Base-by-base conservation (phyloP, 2,329 filamentous ascomycete genomes). In the Pestalotiopsis sp. region DNA sequence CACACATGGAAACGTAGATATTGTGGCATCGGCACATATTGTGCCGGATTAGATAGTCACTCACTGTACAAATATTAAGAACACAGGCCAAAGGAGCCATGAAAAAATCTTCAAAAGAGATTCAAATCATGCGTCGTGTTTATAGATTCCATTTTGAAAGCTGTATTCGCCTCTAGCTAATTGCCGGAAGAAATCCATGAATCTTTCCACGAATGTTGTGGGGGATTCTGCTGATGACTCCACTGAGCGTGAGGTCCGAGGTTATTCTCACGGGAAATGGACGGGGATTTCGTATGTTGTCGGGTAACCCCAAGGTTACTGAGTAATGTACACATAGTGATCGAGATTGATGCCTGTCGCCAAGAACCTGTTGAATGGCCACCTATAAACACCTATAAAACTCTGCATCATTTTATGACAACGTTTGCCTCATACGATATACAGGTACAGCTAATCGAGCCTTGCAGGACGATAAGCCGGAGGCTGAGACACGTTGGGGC, bases 161-260 rank as follows among this genome's bases (percentile, higher is more conserved):
- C 7, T 36, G 31, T 36, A 36, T 6, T 36, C 31, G 31, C 31
- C 2, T 9, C 9, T 0, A 36, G 31, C 31, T 36, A 36, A 36
- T 36, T 52, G 45, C 11, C 36, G 27, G 31, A 38, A 14, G 59
- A 36, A 59, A 20, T 36, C 13, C 36, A 20, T 17, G 17, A 17
- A 39, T 36, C n/a, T 62, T 62, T 62, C 59, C 59, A 62, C 59
- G 59, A 62, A 62, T 62, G 25, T 20, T 14, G 31, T 62, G 59
- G 27, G 17, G 59, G 59, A 36, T 38, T 20, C 13, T 64, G 20
- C 20, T 45, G 23, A 49, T 12, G 20, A 25, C 62, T 64, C 62
- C 45, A 64, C 62, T 39, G 31, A 23, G 62, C 62, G 23, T 64
- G 12, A 64, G 39, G 62, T 64, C 62, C 62, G 62, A 64, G 62